Evolutionary conservation across 2,329 filamentous ascomycete species (phyloP).

Genomic region (Fusarium sp.): DNA sequence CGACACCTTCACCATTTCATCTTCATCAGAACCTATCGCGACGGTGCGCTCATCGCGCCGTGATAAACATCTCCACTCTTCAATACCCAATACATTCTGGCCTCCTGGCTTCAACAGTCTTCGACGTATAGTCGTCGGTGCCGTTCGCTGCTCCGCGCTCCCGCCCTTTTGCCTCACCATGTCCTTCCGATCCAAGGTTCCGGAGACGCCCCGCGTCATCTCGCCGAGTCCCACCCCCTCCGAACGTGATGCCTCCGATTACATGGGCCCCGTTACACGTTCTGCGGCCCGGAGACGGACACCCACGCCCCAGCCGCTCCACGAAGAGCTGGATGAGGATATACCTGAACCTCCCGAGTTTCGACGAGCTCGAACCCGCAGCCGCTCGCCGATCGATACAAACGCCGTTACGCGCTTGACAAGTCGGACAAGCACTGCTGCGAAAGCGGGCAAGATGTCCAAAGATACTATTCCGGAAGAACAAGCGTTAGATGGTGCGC

Average conservation of each 20-base stretch:
- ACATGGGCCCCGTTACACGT: conserved; percentile 81
- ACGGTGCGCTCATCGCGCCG: conserved; percentile 58
- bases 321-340: conserved; percentile 67
- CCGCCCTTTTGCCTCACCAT: conserved; percentile 70
- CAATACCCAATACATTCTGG: conserved; percentile 51
- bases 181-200: conserved; percentile 68
- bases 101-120: conserved; percentile 62
- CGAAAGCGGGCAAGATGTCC: conserved; percentile 46
- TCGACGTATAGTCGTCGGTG: conserved; percentile 66
- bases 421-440: conserved; percentile 56
- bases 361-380: conserved; percentile 75
- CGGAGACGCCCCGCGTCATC: conserved; percentile 86
- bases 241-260: conserved; percentile 52
- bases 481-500: conserved; percentile 48
- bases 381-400: conserved; percentile 73
- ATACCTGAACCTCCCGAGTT: conserved; percentile 59
- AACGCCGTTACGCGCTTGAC: conserved; percentile 67
- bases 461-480: conserved; percentile 39
- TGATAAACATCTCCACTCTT: conserved; percentile 63
- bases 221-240: conserved; percentile 81
- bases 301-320: conserved; percentile 68
- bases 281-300: conserved; percentile 73
- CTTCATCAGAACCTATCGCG: conserved; percentile 23
- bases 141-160: conserved; percentile 66
- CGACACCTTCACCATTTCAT: conserved; percentile 40